A percentile compares a stretch with the other conserved stretches of the same genome.
Conservation (phyloP, 108 stramenopile species). For the Nitzschia sp. region DNA sequence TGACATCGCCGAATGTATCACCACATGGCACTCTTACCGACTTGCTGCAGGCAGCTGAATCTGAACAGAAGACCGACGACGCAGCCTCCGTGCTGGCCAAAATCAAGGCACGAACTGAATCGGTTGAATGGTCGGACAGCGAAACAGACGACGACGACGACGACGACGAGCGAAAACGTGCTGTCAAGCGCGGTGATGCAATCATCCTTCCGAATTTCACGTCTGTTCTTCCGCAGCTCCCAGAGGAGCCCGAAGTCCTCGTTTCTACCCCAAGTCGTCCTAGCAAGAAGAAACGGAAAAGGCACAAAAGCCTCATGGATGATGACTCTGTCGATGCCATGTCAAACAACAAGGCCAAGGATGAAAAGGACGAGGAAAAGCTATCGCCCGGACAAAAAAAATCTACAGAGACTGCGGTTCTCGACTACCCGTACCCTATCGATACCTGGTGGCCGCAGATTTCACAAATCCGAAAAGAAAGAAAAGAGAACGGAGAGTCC, state of each 20-base stretch:
- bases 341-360: slow-evolving; percentile 12
- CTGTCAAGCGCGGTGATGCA: slow-evolving; percentile 21
- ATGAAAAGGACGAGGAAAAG: slow-evolving; percentile 10
- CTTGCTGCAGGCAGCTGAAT: slow-evolving; percentile 34
- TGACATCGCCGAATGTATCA: background rate
- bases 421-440: slow-evolving; percentile 42
- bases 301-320: slow-evolving; percentile 19
- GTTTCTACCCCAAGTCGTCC: background rate
- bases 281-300: slow-evolving; percentile 18
- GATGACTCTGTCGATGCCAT: slow-evolving; percentile 23
- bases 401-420: slow-evolving; percentile 12
- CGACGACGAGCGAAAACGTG: slow-evolving; percentile 20
- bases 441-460: slow-evolving; percentile 84
- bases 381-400: background rate
- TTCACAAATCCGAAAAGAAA: slow-evolving; percentile 54
- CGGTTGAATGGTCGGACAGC: slow-evolving; percentile 35
- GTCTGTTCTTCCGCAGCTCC: slow-evolving; percentile 41
- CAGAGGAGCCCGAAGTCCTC: slow-evolving; percentile 33
- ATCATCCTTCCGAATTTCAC: slow-evolving; percentile 30
- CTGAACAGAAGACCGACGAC: slow-evolving; percentile 25
- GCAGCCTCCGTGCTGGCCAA: slow-evolving; percentile 27
- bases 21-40: slow-evolving; percentile 22
- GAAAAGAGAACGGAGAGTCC: slow-evolving; percentile 34
- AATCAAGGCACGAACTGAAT: slow-evolving; percentile 19
- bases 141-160: slow-evolving; percentile 24